Percentiles rank a stretch among this genome's conserved stretches.
phyloP scores from a whole-genome alignment of 768 basidiomycete genomes.

The Amanita phalloides region DNA sequence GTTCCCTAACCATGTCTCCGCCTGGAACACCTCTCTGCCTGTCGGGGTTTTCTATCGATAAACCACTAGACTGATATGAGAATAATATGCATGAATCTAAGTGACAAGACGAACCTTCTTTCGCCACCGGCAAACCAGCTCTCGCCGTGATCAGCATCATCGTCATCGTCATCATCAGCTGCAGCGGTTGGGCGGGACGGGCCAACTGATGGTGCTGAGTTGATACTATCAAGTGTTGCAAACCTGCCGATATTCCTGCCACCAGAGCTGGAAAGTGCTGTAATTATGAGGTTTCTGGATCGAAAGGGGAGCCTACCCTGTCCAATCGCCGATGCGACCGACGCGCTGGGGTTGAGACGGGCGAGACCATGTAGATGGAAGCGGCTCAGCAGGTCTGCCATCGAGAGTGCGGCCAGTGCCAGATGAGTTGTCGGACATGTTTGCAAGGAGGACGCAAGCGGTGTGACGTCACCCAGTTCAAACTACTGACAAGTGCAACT shows the following conservation, averaged over 20 bases:
- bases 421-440: slow-evolving; percentile 16
- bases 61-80: slow-evolving; percentile 44
- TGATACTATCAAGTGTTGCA: slow-evolving; percentile 19
- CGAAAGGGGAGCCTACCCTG: slow-evolving; percentile 15
- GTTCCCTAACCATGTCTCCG: slow-evolving; percentile 52
- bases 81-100: not conserved
- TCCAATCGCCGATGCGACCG: slow-evolving; percentile 47
- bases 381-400: slow-evolving; percentile 35
- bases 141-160: slow-evolving; percentile 40
- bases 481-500: no score
- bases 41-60: slow-evolving; percentile 83
- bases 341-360: slow-evolving; percentile 28
- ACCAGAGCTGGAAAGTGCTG: slow-evolving; percentile 4
- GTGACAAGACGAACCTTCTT: slow-evolving; percentile 45
- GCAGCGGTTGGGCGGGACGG: slow-evolving; percentile 15
- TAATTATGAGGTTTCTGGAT: not conserved
- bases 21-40: slow-evolving; percentile 34
- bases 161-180: slow-evolving; percentile 43
- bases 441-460: slow-evolving; percentile 12
- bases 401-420: slow-evolving; percentile 34
- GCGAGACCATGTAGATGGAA: slow-evolving; percentile 36
- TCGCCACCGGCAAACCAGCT: slow-evolving; percentile 94
- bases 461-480: not conserved
- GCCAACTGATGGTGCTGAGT: slow-evolving; percentile 9
- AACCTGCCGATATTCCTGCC: slow-evolving; percentile 15